Evolutionary conservation across 2,329 filamentous ascomycete species (phyloP).

Genomic region (Verticillium isaacii): DNA sequence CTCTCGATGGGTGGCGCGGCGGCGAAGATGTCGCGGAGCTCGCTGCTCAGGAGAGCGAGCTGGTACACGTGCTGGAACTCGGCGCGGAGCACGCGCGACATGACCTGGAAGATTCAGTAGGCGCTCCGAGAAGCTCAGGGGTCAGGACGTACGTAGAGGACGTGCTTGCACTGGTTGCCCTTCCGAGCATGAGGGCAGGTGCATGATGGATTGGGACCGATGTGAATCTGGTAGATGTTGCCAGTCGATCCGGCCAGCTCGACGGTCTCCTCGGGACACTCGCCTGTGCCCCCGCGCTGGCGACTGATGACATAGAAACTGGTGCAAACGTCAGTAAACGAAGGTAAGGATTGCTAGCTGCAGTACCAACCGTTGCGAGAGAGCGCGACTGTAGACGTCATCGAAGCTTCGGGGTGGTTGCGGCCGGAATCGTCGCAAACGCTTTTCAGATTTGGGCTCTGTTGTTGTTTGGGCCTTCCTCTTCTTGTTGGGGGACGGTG

Average conservation of each 20-base stretch:
- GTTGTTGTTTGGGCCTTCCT: background rate
- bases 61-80: slow-evolving; percentile 55
- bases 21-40: slow-evolving; percentile 55
- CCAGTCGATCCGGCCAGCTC: slow-evolving; percentile 60
- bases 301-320: slow-evolving; percentile 42
- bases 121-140: background rate
- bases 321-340: background rate
- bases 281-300: slow-evolving; percentile 23
- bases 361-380: slow-evolving; percentile 27
- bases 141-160: slow-evolving; percentile 44
- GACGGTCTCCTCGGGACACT: slow-evolving; percentile 46
- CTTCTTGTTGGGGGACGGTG: background rate
- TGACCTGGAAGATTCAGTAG: slow-evolving; percentile 30
- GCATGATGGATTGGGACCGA: slow-evolving; percentile 47
- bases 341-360: background rate
- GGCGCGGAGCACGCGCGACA: slow-evolving; percentile 55
- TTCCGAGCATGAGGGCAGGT: slow-evolving; percentile 49
- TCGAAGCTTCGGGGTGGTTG: slow-evolving; percentile 28
- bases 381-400: slow-evolving; percentile 32
- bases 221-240: slow-evolving; percentile 57
- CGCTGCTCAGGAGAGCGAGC: slow-evolving; percentile 52
- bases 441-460: slow-evolving; percentile 23
- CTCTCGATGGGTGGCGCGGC: slow-evolving; percentile 45
- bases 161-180: slow-evolving; percentile 61
- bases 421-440: slow-evolving; percentile 26